These are phyloP conservation scores for Ustilago sp. DNA, from an alignment of 1,284 basidiomycete species.

Conservation along the genomic window DNA sequence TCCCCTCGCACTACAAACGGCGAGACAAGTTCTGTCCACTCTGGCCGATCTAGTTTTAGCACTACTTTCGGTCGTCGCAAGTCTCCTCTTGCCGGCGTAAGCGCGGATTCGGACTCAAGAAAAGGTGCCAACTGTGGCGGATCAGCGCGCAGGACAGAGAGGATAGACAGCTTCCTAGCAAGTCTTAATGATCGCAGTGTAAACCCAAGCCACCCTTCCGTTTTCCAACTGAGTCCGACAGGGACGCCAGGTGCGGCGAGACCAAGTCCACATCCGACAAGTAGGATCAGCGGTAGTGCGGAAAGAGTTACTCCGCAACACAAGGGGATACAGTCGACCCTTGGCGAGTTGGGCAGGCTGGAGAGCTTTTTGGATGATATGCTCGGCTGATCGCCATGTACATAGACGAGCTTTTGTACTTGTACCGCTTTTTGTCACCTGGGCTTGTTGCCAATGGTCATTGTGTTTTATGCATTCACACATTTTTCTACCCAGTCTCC, in stretches of 20 bases:
- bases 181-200: slow-evolving; percentile 44
- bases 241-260: neutral
- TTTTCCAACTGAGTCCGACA: slow-evolving; percentile 25
- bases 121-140: neutral
- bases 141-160: slow-evolving; percentile 17
- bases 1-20: slow-evolving; percentile 8
- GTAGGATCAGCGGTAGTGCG: slow-evolving; percentile 1
- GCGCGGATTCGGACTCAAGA: neutral
- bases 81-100: slow-evolving; percentile 10
- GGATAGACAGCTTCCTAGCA: slow-evolving; percentile 50
- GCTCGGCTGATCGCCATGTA: slow-evolving; percentile 26
- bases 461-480: neutral
- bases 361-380: slow-evolving; percentile 52
- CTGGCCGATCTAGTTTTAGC: slow-evolving; percentile 41
- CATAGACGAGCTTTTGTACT: neutral
- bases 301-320: slow-evolving; percentile 5
- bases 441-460: neutral
- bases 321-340: slow-evolving; percentile 13
- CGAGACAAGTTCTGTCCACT: slow-evolving; percentile 20
- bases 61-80: slow-evolving; percentile 46
- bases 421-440: neutral
- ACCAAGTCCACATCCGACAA: neutral
- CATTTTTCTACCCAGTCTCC: neutral
- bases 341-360: slow-evolving; percentile 35
- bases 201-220: slow-evolving; percentile 19